These are phyloP conservation scores for Coniella lustricola DNA, from an alignment of 2,329 filamentous ascomycete genomes.

Conservation along the genomic window DNA sequence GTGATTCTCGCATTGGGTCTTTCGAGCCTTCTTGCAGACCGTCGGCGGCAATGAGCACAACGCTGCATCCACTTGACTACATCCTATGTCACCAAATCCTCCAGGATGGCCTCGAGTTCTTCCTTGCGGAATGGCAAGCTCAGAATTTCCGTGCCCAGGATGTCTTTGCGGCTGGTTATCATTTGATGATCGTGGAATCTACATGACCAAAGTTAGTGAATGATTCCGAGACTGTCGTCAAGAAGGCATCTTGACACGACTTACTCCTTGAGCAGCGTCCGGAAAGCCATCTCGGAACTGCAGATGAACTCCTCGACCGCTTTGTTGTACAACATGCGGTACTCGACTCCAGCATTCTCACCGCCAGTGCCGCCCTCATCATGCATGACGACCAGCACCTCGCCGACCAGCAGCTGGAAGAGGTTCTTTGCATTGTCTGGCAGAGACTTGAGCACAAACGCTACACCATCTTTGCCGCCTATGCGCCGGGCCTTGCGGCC, in stretches of 20 bases:
- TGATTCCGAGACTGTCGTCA: slow-evolving; percentile 21
- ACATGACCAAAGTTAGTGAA: background rate
- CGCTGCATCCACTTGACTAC: background rate
- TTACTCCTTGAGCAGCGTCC: slow-evolving; percentile 86
- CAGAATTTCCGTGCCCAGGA: slow-evolving; percentile 75
- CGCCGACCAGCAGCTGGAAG: slow-evolving; percentile 76
- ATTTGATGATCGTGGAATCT: slow-evolving; percentile 97
- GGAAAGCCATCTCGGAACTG: slow-evolving; percentile 91
- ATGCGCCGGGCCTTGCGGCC: slow-evolving; percentile 72
- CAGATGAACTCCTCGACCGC: slow-evolving; percentile 96
- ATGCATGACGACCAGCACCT: slow-evolving; percentile 67
- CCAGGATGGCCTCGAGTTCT: slow-evolving; percentile 81
- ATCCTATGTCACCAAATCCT: slow-evolving; percentile 53
- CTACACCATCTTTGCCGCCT: slow-evolving; percentile 84
- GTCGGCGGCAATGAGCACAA: too few relatives aligned
- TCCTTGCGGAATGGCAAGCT: slow-evolving; percentile 80
- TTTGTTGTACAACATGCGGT: slow-evolving; percentile 87
- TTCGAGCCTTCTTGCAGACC: too few relatives aligned
- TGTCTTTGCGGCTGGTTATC: slow-evolving; percentile 82
- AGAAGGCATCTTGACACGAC: slow-evolving; percentile 23
- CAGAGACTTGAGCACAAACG: slow-evolving; percentile 81
- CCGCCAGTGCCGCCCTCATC: slow-evolving; percentile 46
- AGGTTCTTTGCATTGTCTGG: slow-evolving; percentile 87
- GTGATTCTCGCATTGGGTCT: too few relatives aligned
- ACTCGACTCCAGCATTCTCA: slow-evolving; percentile 71